phyloP scores from a whole-genome alignment of 495 filamentous ascomycete genomes.

The Podospora tetraspora region DNA sequence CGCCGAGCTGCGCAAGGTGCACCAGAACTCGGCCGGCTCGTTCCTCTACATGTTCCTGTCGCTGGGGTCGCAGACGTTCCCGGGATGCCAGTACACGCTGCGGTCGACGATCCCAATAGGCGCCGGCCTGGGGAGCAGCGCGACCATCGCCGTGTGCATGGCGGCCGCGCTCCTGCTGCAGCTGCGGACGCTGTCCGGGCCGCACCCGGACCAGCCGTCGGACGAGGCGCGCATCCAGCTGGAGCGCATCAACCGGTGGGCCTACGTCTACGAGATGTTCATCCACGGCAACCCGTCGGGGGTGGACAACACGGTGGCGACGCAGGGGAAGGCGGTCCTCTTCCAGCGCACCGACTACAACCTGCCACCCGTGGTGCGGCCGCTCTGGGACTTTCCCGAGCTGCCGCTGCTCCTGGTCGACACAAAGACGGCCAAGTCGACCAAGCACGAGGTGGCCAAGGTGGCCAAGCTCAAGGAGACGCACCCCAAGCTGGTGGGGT shows the following conservation, averaged over 20 bases:
- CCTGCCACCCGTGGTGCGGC: conserved; percentile 70
- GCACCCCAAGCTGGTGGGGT: conserved; percentile 67
- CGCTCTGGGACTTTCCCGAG: conserved; percentile 80
- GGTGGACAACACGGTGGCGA: conserved; percentile 95
- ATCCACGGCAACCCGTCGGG: conserved; percentile 96
- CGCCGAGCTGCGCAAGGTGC: conserved; percentile 66
- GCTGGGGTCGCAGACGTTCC: conserved; percentile 69
- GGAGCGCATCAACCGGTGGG: conserved; percentile 95
- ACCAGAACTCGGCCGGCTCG: conserved; percentile 68
- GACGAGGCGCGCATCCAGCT: conserved; percentile 78
- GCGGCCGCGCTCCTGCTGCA: conserved; percentile 81
- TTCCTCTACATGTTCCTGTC: conserved; percentile 94
- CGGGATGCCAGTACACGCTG: conserved; percentile 80
- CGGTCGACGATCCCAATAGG: conserved; percentile 92
- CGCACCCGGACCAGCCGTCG: conserved; percentile 79
- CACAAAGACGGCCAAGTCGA: conserved; percentile 77
- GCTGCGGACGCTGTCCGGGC: conserved; percentile 77
- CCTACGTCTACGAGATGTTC: conserved; percentile 92
- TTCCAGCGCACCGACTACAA: conserved; percentile 76
- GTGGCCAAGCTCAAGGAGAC: conserved; percentile 63
- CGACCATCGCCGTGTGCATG: conserved; percentile 87
- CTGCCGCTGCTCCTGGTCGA: conserved; percentile 85
- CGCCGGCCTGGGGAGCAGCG: conserved; percentile 87
- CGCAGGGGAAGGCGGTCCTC: conserved; percentile 85
- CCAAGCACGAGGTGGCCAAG: conserved; percentile 76